A percentile compares a stretch with the other conserved stretches of the same genome.
Evolutionary conservation across 805 yeast genomes (phyloP).

Genomic region (Wickerhamiella allomyrinae): DNA sequence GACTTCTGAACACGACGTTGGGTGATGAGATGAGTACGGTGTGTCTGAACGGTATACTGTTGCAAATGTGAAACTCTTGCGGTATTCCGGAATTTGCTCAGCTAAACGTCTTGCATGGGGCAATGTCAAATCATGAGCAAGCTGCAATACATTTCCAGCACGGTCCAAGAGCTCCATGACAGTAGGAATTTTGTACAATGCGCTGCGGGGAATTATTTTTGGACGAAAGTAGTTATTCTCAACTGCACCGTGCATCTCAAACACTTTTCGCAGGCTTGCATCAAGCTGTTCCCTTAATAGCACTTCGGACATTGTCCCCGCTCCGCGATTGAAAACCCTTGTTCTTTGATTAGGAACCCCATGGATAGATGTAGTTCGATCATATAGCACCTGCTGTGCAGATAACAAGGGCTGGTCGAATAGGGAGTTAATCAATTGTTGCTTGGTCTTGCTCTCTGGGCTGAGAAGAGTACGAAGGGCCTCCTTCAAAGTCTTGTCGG

Average conservation of each 20-base stretch:
- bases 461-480: conserved; percentile 75
- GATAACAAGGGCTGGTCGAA: conserved; percentile 75
- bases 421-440: conserved; percentile 73
- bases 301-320: conserved; percentile 30
- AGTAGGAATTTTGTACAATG: conserved; percentile 48
- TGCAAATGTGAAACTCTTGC: conserved; percentile 61
- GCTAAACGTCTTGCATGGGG: conserved; percentile 83
- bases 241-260: conserved; percentile 74
- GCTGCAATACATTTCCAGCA: conserved; percentile 74
- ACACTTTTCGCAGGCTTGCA: conserved; percentile 45
- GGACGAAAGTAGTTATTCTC: conserved; percentile 49
- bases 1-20: conserved; percentile 63
- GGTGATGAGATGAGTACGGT: conserved; percentile 35
- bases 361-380: conserved; percentile 22
- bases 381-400: conserved; percentile 77
- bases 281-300: conserved; percentile 47
- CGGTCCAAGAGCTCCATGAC: conserved; percentile 72
- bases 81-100: conserved; percentile 36
- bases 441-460: conserved; percentile 89
- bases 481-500: conserved; percentile 78
- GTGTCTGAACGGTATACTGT: conserved; percentile 48
- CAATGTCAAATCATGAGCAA: conserved; percentile 78
- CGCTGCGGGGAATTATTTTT: conserved; percentile 65
- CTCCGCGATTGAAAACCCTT: too few species aligned
- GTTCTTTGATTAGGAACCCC: background rate